These are phyloP conservation scores for Dryas alaskensis DNA, from an alignment of 306 rosid genomes.

Conservation along the genomic window DNA sequence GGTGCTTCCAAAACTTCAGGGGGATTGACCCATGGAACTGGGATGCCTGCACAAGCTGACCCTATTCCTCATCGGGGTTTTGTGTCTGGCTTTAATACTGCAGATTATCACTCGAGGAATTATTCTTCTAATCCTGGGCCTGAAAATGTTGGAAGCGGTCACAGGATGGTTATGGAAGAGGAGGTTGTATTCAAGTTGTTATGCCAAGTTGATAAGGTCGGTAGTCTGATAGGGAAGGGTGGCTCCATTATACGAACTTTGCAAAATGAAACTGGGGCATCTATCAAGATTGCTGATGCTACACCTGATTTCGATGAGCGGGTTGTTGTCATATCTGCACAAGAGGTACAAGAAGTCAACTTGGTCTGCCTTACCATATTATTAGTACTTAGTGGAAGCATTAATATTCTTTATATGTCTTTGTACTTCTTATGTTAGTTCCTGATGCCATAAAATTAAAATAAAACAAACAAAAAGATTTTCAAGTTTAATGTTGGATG, in stretches of 20 bases:
- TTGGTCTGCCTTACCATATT: conserved; percentile 16
- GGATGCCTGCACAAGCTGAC: conserved; percentile 41
- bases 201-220: conserved; percentile 84
- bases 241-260: conserved; percentile 68
- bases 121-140: conserved; percentile 57
- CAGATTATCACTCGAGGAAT: conserved; percentile 56
- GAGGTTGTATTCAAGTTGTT: conserved; percentile 76
- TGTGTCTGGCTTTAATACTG: conserved; percentile 35
- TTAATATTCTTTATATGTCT: not conserved
- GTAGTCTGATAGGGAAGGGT: conserved; percentile 90
- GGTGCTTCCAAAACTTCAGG: conserved; percentile 46
- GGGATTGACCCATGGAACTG: conserved; percentile 34
- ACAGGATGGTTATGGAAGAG: conserved; percentile 64
- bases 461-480: not conserved
- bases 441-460: not conserved
- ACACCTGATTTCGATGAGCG: conserved; percentile 76
- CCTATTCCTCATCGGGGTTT: conserved; percentile 50
- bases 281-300: conserved; percentile 70
- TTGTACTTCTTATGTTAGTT: not conserved
- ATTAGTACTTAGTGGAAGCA: conserved; percentile 2
- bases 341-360: conserved; percentile 59
- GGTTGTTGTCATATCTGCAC: conserved; percentile 71
- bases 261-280: conserved; percentile 86
- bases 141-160: conserved; percentile 48
- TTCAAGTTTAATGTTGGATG: conserved; percentile 23